A percentile compares a stretch with the other conserved stretches of the same genome.
phyloP scores from a whole-genome alignment of 495 filamentous ascomycete genomes.

The Diplogelasinospora grovesii region DNA sequence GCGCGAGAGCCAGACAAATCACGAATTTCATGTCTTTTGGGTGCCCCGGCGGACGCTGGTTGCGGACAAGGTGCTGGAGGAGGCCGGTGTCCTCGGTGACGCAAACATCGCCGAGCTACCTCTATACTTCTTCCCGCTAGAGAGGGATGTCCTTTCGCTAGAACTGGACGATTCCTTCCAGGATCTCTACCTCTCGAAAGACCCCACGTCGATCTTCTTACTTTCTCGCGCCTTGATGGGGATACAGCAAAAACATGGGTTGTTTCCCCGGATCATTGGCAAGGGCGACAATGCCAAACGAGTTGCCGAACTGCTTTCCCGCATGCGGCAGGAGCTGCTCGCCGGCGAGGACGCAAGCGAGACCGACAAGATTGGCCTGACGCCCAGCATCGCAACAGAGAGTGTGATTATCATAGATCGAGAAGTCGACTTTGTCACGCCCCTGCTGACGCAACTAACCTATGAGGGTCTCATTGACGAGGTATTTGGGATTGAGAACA shows the following conservation, averaged over 20 bases:
- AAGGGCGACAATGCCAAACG: constrained; percentile 92
- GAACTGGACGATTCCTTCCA: constrained; percentile 82
- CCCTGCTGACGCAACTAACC: constrained; percentile 87
- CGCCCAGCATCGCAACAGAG: constrained; percentile 84
- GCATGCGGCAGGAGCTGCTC: constrained; percentile 86
- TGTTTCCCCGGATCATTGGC: constrained; percentile 91
- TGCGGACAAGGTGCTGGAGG: constrained; percentile 86
- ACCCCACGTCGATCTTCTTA: constrained; percentile 81
- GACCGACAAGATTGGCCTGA: constrained; percentile 56
- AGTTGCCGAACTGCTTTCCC: constrained; percentile 79
- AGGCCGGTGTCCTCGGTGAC: constrained; percentile 88
- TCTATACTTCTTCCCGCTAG: constrained; percentile 83
- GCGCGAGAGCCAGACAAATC: constrained; percentile 73
- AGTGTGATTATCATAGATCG: constrained; percentile 92
- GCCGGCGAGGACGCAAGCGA: constrained; percentile 67
- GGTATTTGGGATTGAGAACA: constrained; percentile 79
- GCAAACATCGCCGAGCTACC: constrained; percentile 80
- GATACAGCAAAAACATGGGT: constrained; percentile 82
- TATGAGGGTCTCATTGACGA: constrained; percentile 97
- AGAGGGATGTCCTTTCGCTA: constrained; percentile 83
- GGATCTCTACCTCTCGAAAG: constrained; percentile 85
- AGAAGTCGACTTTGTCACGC: constrained; percentile 86
- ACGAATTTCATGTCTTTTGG: constrained; percentile 95
- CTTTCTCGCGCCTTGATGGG: constrained; percentile 91
- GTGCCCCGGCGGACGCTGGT: constrained; percentile 86